These are phyloP conservation scores for Citrus sinensis DNA, from an alignment of 345 rosid genomes.

Conservation along the genomic window DNA sequence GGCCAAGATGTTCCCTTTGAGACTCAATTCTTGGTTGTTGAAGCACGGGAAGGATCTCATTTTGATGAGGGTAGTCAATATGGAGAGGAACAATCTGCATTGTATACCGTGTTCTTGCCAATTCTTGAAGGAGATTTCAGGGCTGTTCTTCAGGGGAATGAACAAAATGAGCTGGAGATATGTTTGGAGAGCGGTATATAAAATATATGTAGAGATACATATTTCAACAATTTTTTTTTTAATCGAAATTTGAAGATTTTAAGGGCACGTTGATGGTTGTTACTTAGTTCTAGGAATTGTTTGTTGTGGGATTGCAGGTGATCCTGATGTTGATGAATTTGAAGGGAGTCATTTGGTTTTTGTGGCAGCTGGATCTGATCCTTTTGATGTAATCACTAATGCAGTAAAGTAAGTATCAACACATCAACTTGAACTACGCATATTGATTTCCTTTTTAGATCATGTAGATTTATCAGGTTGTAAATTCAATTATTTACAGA, in stretches of 20 bases:
- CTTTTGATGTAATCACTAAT: conserved; percentile 54
- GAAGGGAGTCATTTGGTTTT: conserved; percentile 57
- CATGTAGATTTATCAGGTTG: background rate
- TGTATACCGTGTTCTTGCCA: conserved; percentile 51
- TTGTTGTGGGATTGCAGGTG: conserved; percentile 34
- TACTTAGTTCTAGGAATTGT: background rate
- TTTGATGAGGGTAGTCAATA: conserved; percentile 19
- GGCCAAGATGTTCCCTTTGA: conserved; percentile 63
- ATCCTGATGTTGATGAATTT: conserved; percentile 51
- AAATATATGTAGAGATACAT: no score
- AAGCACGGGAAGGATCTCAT: conserved; percentile 41
- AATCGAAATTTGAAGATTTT: background rate
- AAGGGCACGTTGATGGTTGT: background rate
- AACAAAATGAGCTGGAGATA: conserved; percentile 53
- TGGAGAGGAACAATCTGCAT: conserved; percentile 26
- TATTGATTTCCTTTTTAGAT: background rate
- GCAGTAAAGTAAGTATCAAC: conserved; percentile 49
- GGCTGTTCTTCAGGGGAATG: conserved; percentile 68
- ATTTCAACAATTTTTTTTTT: no score
- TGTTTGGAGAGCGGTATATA: conserved; percentile 62
- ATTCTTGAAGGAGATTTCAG: conserved; percentile 68
- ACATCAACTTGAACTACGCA: background rate
- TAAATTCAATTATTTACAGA: conserved; percentile 24
- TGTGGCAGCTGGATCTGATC: conserved; percentile 61
- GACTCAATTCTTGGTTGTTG: conserved; percentile 60